Evolutionary conservation across 331 rosid genomes (phyloP).

Genomic region (Dryas integrifolia): DNA sequence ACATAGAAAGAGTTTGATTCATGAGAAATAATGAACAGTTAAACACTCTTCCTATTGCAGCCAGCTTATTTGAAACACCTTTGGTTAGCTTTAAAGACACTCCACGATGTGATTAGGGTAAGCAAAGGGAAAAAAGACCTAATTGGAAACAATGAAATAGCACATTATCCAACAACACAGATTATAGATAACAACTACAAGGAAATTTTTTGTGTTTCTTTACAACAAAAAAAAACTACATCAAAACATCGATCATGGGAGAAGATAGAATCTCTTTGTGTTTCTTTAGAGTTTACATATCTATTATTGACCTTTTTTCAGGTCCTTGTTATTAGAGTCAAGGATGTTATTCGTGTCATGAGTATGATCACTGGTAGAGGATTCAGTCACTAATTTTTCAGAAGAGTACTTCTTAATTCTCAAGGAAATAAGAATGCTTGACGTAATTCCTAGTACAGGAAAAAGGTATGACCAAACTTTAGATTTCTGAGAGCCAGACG

Average conservation of each 20-base stretch:
- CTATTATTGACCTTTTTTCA: conserved; percentile 23
- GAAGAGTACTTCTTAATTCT: conserved; percentile 79
- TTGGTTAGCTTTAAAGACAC: neutral
- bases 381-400: conserved; percentile 40
- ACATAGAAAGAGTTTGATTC: neutral
- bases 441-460: conserved; percentile 67
- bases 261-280: neutral
- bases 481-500: conserved; percentile 59
- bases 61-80: neutral
- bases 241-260: neutral
- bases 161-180: neutral
- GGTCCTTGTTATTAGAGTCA: conserved; percentile 16
- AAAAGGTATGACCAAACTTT: conserved; percentile 71
- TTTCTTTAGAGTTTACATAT: neutral
- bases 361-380: conserved; percentile 21
- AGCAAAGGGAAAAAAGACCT: neutral
- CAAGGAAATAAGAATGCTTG: conserved; percentile 76
- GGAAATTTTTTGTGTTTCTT: neutral
- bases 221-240: neutral
- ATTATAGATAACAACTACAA: neutral
- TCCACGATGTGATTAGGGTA: neutral
- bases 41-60: neutral
- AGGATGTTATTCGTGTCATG: conserved; percentile 15
- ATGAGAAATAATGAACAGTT: neutral
- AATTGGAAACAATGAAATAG: neutral